Evolutionary conservation across 2,329 filamentous ascomycete genomes (phyloP).

Genomic region (Alternaria sp.): DNA sequence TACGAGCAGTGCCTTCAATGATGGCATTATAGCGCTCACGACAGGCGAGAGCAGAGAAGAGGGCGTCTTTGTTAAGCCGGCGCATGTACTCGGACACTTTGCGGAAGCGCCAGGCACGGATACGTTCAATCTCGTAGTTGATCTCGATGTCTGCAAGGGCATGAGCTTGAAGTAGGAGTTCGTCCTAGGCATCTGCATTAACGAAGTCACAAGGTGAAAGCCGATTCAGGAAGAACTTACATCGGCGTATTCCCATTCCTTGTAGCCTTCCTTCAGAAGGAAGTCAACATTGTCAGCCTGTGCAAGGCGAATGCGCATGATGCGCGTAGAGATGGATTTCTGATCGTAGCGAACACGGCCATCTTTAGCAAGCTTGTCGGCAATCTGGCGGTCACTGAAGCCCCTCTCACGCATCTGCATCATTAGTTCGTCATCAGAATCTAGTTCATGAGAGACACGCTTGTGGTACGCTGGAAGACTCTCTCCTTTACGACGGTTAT

Average conservation of each 20-base stretch:
- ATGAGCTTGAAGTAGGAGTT: constrained; percentile 53
- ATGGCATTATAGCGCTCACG: constrained; percentile 54
- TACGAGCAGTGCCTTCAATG: constrained; percentile 54
- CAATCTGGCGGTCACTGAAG: constrained; percentile 57
- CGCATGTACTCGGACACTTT: constrained; percentile 56
- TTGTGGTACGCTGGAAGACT: constrained; percentile 53
- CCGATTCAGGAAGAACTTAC: constrained; percentile 40
- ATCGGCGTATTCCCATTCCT: constrained; percentile 61
- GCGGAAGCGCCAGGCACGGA: constrained; percentile 56
- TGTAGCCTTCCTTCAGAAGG: constrained; percentile 57
- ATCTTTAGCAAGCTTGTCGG: constrained; percentile 53
- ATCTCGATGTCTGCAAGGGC: constrained; percentile 55
- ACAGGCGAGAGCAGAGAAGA: constrained; percentile 60
- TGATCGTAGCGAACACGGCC: constrained; percentile 55
- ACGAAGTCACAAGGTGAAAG: background rate
- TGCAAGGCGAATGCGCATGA: constrained; percentile 55
- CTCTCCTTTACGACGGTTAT: constrained; percentile 41
- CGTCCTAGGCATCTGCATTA: constrained; percentile 50
- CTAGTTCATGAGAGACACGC: constrained; percentile 54
- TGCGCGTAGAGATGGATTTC: constrained; percentile 60
- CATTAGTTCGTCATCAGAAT: constrained; percentile 60
- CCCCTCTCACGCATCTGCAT: constrained; percentile 54
- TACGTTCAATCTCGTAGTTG: constrained; percentile 51
- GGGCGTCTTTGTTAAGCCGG: constrained; percentile 47
- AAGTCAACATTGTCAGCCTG: constrained; percentile 56